Evolutionary conservation across 73 alveolate genomes (phyloP).

Genomic region (Breviolum minutum): DNA sequence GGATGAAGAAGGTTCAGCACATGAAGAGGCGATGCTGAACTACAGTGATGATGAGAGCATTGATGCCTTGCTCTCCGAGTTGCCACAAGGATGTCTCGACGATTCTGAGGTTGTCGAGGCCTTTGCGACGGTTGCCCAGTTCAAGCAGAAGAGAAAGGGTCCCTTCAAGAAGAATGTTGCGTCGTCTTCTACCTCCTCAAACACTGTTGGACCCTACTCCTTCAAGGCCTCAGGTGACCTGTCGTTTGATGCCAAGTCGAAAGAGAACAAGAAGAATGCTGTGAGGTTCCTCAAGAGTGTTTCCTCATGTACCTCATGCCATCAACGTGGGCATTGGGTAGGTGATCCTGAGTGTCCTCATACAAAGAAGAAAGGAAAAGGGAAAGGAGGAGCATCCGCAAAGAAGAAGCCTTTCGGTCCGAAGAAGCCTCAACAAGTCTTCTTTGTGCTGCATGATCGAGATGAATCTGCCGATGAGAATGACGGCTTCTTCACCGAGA

Average conservation of each 20-base stretch:
- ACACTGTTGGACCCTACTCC: background rate
- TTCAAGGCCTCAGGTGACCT: constrained; percentile 15
- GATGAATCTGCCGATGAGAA: background rate
- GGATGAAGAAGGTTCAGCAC: background rate
- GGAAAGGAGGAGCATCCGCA: background rate
- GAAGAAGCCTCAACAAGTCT: background rate
- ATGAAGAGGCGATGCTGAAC: background rate
- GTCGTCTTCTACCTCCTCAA: background rate
- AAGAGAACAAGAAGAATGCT: background rate
- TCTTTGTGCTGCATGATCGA: background rate
- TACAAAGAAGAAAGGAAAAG: background rate
- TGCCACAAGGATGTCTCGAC: background rate
- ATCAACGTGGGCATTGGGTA: background rate
- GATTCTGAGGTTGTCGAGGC: background rate
- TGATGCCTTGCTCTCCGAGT: background rate
- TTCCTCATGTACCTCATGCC: background rate
- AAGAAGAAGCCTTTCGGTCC: background rate
- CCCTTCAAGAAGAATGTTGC: background rate
- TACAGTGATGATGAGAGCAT: background rate
- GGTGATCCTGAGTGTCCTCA: background rate
- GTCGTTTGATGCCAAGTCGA: background rate
- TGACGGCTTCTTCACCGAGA: no score
- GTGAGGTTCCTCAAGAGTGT: background rate
- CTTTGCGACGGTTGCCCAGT: background rate
- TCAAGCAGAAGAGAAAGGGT: background rate